Percentiles rank a stretch among this genome's conserved stretches.
phyloP scores from a whole-genome alignment of 139 green algal genomes.

The Coelastrella sp. region DNA sequence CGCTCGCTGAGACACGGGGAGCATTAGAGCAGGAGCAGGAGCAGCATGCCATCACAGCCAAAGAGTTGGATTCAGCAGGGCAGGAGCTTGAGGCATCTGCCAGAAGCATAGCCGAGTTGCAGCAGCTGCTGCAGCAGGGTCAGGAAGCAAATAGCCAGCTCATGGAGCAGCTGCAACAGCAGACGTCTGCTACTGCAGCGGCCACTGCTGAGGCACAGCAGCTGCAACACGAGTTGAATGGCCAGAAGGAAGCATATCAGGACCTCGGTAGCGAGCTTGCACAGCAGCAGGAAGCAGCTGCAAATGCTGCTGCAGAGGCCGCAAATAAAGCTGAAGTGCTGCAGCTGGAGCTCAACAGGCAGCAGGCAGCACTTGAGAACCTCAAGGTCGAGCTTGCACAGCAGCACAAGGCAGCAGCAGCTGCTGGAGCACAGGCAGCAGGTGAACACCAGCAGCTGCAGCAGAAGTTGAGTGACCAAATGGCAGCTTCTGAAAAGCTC shows the following conservation, averaged over 20 bases:
- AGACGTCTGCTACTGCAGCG: neutral
- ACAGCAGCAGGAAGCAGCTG: conserved; percentile 5
- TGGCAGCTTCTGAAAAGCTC: neutral
- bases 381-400: too few species aligned
- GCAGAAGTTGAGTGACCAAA: neutral
- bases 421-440: neutral
- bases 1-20: neutral
- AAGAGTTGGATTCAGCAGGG: neutral
- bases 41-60: neutral
- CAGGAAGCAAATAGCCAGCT: neutral
- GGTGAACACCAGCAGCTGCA: neutral
- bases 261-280: neutral
- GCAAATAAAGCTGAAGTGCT: neutral
- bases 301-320: neutral
- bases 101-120: neutral
- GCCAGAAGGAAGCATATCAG: neutral
- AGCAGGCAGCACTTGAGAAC: neutral
- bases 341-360: neutral
- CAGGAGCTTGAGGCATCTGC: neutral
- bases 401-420: neutral
- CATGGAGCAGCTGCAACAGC: conserved; percentile 2
- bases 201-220: conserved; percentile 4
- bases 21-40: conserved; percentile 29
- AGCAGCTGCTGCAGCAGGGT: conserved; percentile 15
- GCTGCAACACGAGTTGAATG: neutral